Base-by-base conservation (phyloP, 345 rosid species). In the Salix exigua region DNA sequence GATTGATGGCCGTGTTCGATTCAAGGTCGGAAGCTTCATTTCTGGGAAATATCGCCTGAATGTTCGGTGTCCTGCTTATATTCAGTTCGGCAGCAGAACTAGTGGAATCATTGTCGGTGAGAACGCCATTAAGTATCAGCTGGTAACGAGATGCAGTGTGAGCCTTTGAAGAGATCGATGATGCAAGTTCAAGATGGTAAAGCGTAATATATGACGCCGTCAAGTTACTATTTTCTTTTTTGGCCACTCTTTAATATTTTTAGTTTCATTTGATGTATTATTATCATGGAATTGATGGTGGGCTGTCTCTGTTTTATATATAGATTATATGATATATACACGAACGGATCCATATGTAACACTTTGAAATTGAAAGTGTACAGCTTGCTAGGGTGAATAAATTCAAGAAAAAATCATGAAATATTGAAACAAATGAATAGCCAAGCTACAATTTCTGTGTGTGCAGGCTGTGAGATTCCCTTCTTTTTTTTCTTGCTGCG, bases 1-100 rank as follows among this genome's bases (percentile, higher is more conserved):
- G 81, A 81, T 91, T 8, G 97, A 94, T 68, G 99, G 99, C 11
- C 91, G 91, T 68, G 93, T 96, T 50, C 82, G 96, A 72, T 96
- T 91, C 89, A 96, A 94, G 81, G 89, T 92, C 21, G 91, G 98
- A 13, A 72, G 90, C 23, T 83, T 88, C 73, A 79, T 81, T 30
- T 80, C 97, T 17, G 94, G 93, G 0, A 77, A 42, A 60, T 96
- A 94, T 70, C 94, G 88, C 83, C 63, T 96, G 38, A 77, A 89
- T 75, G 97, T 85, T 51, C 72, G 73, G 50, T 96, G 99, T 69
- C 84, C 75, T 0, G 97, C 99, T 14, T 61, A 8, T 62, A 87
- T 94, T 30, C 81, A 88, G 75, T 87, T 85, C 31, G 98, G 97
- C 3, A 75, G 82, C 73, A 75, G 66, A 64, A 82, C 77, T 13